A percentile compares a stretch with the other conserved stretches of the same genome.
These are phyloP conservation scores for Naegleria gruberi DNA, from an alignment of 208 protist species.

Conservation along the genomic window DNA sequence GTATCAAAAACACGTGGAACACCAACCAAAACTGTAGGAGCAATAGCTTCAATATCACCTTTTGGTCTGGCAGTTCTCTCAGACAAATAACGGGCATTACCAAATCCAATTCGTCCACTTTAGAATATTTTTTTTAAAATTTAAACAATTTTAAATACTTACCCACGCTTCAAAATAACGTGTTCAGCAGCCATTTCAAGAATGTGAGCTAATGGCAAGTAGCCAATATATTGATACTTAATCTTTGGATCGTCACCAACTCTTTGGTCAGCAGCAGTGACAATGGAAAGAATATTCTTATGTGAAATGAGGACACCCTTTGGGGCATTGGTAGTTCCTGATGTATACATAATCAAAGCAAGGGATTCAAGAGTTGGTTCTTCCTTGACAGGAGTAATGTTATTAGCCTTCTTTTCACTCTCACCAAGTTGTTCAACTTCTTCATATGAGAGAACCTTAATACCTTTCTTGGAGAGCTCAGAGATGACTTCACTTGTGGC, in stretches of 20 bases:
- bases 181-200: conserved; percentile 13
- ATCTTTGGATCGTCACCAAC: not conserved
- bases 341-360: conserved; percentile 14
- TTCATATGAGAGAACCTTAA: not conserved
- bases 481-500: not conserved
- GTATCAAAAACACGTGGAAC: conserved; percentile 30
- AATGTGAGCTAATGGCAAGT: conserved; percentile 22
- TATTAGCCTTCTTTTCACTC: not conserved
- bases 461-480: not conserved
- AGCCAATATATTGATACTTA: not conserved
- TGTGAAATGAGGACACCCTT: not conserved
- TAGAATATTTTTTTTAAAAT: too few relatives aligned
- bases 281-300: not conserved
- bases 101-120: not conserved
- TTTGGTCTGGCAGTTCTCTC: not conserved
- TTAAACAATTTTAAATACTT: too few relatives aligned
- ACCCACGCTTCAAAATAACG: not conserved
- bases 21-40: not conserved
- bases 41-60: not conserved
- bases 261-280: not conserved
- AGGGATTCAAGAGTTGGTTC: not conserved
- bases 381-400: not conserved
- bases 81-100: not conserved
- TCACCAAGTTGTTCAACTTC: conserved; percentile 1
- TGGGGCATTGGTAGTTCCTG: not conserved